These are phyloP conservation scores for Phyllachora maydis DNA, from an alignment of 2,329 filamentous ascomycete genomes.

Conservation along the genomic window DNA sequence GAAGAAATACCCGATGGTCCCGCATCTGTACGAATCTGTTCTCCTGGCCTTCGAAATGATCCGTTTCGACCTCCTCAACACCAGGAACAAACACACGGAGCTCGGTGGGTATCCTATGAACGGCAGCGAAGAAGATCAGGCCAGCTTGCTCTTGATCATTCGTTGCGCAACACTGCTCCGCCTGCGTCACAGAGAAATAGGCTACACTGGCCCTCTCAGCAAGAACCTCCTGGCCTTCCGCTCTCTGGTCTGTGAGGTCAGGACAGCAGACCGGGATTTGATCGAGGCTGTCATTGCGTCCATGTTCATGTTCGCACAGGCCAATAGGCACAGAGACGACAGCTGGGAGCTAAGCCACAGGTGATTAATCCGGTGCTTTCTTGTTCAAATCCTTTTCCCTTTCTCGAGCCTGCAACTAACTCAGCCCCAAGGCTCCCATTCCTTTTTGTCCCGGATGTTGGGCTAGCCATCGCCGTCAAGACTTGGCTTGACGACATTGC, in stretches of 20 bases:
- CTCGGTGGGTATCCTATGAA: conserved; percentile 33
- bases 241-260: conserved; percentile 61
- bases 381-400: conserved; percentile 13
- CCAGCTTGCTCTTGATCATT: conserved; percentile 63
- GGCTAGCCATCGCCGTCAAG: conserved; percentile 60
- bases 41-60: conserved; percentile 75
- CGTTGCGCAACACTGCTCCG: conserved; percentile 69
- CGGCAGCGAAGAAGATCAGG: conserved; percentile 50
- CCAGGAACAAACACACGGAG: conserved; percentile 35
- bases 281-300: conserved; percentile 65
- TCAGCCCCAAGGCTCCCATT: conserved; percentile 9
- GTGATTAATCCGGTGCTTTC: too few relatives aligned
- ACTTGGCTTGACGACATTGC: conserved; percentile 42
- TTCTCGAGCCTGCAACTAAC: conserved; percentile 1
- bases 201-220: conserved; percentile 87
- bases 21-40: conserved; percentile 50
- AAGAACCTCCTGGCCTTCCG: conserved; percentile 76
- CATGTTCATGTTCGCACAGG: conserved; percentile 65
- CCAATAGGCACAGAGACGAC: conserved; percentile 46
- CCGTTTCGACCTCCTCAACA: conserved; percentile 57
- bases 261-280: conserved; percentile 61
- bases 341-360: conserved; percentile 48
- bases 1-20: conserved; percentile 19
- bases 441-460: conserved; percentile 40
- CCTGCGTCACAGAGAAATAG: conserved; percentile 63